Base-by-base conservation (phyloP, 2,329 filamentous ascomycete species). In the Aspergillus melleus region DNA sequence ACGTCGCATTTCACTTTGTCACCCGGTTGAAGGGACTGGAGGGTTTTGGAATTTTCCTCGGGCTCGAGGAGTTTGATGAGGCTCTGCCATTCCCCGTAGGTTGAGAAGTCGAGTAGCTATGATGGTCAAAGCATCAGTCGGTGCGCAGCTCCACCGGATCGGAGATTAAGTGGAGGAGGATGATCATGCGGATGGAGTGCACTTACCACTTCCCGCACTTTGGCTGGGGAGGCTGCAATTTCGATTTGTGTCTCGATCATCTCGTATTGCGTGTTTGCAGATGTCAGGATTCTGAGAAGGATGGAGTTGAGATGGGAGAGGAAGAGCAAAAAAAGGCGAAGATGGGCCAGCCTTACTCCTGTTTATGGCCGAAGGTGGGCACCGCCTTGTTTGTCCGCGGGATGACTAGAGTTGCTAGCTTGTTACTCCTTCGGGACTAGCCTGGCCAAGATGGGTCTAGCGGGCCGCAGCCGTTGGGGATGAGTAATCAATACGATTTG, bases 171-270 rank as follows among this genome's bases (percentile, higher is more conserved):
- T 2, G 4, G 16, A 9, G 42, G 19, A 46, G 42, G 3, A n/a
- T 10, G 14, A 22, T 9, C 26, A 12, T 10, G 22, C 42, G 42
- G 19, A 6, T 12, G 16, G 14, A 36, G 32, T 14, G 32, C 32
- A 67, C 64, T 22, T 66, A 71, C 69, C 30, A 69, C 59, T 36
- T 70, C 67, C n/a, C 68, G 69, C 61, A 70, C 69, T 54, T 66
- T 70, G 3, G 66, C 51, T 14, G 68, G 68, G 5, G 67, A 60
- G 3, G 65, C 68, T 19, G 62, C 64, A 20, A 69, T 70, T 36
- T 71, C 65, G 6, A 70, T 68, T 4, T 62, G 59, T 54, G 64
- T 68, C 55, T 68, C 63, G 44, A 68, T 64, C 69, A 70, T 68
- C 14, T 46, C 42, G 42, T 46, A 46, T n/a, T n/a, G 16, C 4